Evolutionary conservation across 768 basidiomycete species (phyloP), one percentile per base, ranked within the genome.

Genomic region (Mycena vulgaris): DNA sequence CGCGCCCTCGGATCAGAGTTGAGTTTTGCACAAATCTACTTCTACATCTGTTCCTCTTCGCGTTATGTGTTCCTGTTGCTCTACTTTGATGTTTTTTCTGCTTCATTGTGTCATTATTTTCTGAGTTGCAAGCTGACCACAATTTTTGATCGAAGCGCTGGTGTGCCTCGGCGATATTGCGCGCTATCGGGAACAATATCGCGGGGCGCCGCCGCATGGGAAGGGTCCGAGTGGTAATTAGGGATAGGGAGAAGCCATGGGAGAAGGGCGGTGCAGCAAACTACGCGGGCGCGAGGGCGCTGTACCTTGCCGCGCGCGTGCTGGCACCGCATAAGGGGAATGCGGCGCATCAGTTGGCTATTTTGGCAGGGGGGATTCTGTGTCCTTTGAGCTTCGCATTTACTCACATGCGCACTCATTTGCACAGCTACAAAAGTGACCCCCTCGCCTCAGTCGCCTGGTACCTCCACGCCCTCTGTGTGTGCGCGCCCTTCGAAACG

Each of bases 131-230:
- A n/a, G n/a, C n/a, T n/a, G n/a, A n/a, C n/a, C n/a, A n/a, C n/a
- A n/a, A n/a, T n/a, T n/a, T n/a, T 82, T 96, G 48, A 93, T 92
- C 83, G 97, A 97, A 82, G 91, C 93, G 10, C 83, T 99, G 62
- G 91, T 98, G 23, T 97, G 94, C 79, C 87, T 97, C 11, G 98
- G 98, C 14, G 98, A 99, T 76, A 92, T 99, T 55, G 94, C 96
- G 68, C 88, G 98, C 47, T 99, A 99, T 81, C 88, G 92, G 66
- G 97, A 99, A 75, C 89, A 93, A 47, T 98, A 97, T 75, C 82
- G 40, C 86, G 89, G n/a, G 75, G 81, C 35, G 33, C 6, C 13
- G 21, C 40, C 25, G 27, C 45, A 6, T 14, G 35, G 35, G 8
- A 37, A 37, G 35, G 35, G 35, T 8, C 10, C 42, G 6, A 45